A percentile compares a stretch with the other conserved stretches of the same genome.
Evolutionary conservation across 2,329 filamentous ascomycete genomes (phyloP).

Genomic region (Phoma herbarum): DNA sequence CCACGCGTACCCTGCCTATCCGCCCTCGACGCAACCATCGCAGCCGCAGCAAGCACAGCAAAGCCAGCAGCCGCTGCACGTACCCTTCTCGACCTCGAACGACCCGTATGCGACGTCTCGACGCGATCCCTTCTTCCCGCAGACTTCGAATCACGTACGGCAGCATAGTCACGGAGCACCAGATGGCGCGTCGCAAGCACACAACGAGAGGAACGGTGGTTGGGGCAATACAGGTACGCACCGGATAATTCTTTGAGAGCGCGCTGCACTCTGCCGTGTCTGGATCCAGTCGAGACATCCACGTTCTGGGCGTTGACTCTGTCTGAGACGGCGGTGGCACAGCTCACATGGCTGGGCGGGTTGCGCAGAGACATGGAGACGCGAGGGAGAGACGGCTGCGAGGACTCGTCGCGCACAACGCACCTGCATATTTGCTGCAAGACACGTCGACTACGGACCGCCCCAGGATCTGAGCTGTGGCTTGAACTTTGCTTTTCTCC

Average conservation of each 20-base stretch:
- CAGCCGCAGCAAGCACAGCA: conserved; percentile 36
- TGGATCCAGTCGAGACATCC: conserved; percentile 5
- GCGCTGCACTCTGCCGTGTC: conserved; percentile 19
- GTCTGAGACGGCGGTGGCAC: conserved; percentile 22
- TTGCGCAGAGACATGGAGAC: conserved; percentile 7
- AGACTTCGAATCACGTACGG: conserved; percentile 47
- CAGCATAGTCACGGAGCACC: conserved; percentile 53
- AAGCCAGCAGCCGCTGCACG: conserved; percentile 49
- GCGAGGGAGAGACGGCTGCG: conserved; percentile 6
- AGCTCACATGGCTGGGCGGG: conserved; percentile 23
- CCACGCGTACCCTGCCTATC: conserved; percentile 46
- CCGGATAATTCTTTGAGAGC: conserved; percentile 17
- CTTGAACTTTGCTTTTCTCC: conserved; percentile 25
- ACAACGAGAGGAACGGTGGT: conserved; percentile 43
- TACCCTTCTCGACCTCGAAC: conserved; percentile 52
- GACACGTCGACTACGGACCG: conserved; percentile 25
- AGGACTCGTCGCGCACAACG: conserved; percentile 30
- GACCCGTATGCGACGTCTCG: conserved; percentile 58
- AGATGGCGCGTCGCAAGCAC: conserved; percentile 37
- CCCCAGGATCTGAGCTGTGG: conserved; percentile 24
- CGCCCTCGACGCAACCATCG: conserved; percentile 42
- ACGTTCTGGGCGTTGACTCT: conserved; percentile 19
- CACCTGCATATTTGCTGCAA: conserved; percentile 22
- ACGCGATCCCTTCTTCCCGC: conserved; percentile 58
- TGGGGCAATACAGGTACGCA: conserved; percentile 53